These are phyloP conservation scores for Aspergillus sojae DNA, from an alignment of 2,329 filamentous ascomycete species.

Conservation along the genomic window DNA sequence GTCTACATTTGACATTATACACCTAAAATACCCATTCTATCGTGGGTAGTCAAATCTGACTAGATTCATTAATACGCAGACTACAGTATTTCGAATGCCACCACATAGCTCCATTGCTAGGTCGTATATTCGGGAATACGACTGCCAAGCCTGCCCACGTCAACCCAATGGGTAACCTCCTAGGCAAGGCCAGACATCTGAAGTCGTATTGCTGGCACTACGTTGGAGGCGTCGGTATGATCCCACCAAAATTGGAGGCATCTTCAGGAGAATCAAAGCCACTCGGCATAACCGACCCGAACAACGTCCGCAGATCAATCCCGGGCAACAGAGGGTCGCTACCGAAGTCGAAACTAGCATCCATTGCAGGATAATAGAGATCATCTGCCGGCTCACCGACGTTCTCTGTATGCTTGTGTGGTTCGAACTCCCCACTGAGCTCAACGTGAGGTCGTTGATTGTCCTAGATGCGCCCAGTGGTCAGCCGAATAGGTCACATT, in stretches of 20 bases:
- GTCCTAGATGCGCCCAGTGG: not conserved
- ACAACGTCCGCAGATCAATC: conserved; percentile 5
- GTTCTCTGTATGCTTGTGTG: not conserved
- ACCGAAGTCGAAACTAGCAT: not conserved
- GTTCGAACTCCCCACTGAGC: not conserved
- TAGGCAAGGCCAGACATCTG: no score
- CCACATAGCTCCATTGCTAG: no score
- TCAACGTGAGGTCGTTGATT: no score
- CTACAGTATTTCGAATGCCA: not conserved
- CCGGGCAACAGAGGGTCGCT: conserved; percentile 1
- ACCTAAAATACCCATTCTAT: not conserved
- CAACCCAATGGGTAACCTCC: no score
- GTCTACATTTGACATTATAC: not conserved
- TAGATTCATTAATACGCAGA: not conserved
- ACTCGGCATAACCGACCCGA: conserved; percentile 1
- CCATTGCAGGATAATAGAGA: not conserved
- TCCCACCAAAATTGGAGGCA: not conserved
- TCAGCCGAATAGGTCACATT: not conserved
- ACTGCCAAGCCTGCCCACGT: no score
- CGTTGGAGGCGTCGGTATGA: not conserved
- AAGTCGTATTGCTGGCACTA: not conserved
- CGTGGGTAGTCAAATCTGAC: accelerated
- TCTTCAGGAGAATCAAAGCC: not conserved
- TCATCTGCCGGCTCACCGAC: not conserved
- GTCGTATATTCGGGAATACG: no score